A percentile compares a stretch with the other conserved stretches of the same genome.
phyloP scores from a whole-genome alignment of 2,329 filamentous ascomycete species.

The Ophiostoma sp. region DNA sequence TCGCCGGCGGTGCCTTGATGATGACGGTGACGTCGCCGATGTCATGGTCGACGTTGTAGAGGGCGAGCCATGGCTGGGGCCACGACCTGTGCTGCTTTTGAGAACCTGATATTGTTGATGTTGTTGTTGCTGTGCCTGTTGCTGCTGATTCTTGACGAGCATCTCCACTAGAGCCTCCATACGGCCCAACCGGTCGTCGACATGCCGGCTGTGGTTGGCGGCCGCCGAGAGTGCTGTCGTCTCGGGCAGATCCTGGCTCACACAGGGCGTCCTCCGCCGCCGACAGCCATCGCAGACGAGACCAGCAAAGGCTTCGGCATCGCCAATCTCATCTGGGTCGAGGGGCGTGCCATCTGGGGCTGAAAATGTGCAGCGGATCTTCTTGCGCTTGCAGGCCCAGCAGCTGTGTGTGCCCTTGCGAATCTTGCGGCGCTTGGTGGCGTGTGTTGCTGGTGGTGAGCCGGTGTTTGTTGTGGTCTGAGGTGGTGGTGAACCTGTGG shows the following conservation, averaged over 20 bases:
- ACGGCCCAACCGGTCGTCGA: slow-evolving; percentile 38
- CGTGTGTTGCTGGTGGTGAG: neutral
- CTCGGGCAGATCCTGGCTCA: slow-evolving; percentile 50
- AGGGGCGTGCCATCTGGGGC: slow-evolving; percentile 29
- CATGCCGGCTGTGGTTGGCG: slow-evolving; percentile 26
- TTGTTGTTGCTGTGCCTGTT: neutral
- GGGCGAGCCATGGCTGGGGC: neutral
- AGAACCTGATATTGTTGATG: neutral
- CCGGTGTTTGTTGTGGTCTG: neutral
- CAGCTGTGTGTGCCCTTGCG: slow-evolving; percentile 49
- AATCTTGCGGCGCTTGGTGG: slow-evolving; percentile 29
- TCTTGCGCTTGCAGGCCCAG: slow-evolving; percentile 59
- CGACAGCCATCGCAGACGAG: slow-evolving; percentile 49
- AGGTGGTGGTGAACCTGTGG: neutral
- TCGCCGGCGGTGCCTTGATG: neutral
- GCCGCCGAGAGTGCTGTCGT: slow-evolving; percentile 26
- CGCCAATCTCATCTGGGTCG: slow-evolving; percentile 14
- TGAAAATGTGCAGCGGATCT: slow-evolving; percentile 51
- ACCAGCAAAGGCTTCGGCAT: slow-evolving; percentile 31
- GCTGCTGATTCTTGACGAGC: slow-evolving; percentile 20
- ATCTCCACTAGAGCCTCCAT: slow-evolving; percentile 40
- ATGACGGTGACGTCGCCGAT: neutral
- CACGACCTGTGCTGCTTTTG: slow-evolving; percentile 5
- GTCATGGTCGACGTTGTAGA: neutral
- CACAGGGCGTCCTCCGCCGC: slow-evolving; percentile 45